Evolutionary conservation across 192 early-diverging fungal genomes (phyloP).

Genomic region (Backusella macrospora): DNA sequence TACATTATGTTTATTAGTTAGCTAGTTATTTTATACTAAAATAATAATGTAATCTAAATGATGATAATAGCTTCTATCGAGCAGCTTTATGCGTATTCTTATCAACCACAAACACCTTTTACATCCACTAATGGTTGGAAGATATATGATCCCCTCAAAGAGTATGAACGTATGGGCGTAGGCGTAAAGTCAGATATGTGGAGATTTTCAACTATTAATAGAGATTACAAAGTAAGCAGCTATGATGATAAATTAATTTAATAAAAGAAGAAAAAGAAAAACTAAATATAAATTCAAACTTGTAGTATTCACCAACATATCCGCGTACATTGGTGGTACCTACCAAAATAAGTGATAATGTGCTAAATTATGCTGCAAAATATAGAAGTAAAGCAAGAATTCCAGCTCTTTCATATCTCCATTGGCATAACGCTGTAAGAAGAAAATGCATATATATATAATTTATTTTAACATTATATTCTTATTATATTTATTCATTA

Average conservation of each 20-base stretch:
- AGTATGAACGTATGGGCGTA: conserved; percentile 88
- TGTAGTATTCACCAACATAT: conserved; percentile 87
- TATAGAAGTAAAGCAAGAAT: conserved; percentile 91
- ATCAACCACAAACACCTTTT: conserved; percentile 52
- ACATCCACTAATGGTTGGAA: conserved; percentile 61
- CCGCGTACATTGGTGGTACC: conserved; percentile 84
- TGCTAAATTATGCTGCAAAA: conserved; percentile 83
- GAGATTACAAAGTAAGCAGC: conserved; percentile 64
- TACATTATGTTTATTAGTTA: conserved; percentile 7
- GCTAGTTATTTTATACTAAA: background rate
- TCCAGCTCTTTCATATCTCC: conserved; percentile 88
- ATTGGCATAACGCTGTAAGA: conserved; percentile 75
- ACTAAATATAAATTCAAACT: conserved; percentile 4
- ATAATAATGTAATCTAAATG: background rate
- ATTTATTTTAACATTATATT: background rate
- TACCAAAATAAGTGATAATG: conserved; percentile 84
- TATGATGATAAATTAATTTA: background rate
- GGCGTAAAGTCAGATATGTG: conserved; percentile 64
- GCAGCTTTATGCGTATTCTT: conserved; percentile 80
- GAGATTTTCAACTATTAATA: conserved; percentile 80
- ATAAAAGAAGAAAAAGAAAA: conserved; percentile 9
- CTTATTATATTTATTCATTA: too few relatives aligned
- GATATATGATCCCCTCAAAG: conserved; percentile 72
- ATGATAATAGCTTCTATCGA: conserved; percentile 59
- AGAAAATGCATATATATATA: background rate